Conservation (phyloP, 768 basidiomycete species). For the Mycena polygramma region DNA sequence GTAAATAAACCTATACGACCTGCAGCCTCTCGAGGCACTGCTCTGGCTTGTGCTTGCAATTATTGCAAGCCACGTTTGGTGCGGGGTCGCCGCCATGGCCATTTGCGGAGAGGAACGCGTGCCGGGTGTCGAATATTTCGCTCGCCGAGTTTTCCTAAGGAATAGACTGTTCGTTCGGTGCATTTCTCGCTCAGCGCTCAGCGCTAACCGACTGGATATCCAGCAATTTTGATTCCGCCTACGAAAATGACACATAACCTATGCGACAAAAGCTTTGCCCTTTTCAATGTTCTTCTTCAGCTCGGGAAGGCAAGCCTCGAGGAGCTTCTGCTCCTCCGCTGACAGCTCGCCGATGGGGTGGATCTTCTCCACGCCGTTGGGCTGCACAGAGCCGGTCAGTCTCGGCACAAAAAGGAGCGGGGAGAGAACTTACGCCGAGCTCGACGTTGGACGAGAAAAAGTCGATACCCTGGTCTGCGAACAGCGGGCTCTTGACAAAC, state of each 20-base stretch:
- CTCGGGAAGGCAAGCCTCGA: slow-evolving; percentile 90
- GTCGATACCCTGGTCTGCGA: slow-evolving; percentile 85
- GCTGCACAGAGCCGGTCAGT: slow-evolving; percentile 52
- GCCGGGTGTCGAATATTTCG: no score
- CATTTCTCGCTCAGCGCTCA: no score
- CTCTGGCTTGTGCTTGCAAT: no score
- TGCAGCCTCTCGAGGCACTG: no score
- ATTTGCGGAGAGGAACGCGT: no score
- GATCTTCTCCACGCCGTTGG: slow-evolving; percentile 94
- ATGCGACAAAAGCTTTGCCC: slow-evolving; percentile 82
- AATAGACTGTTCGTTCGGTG: no score
- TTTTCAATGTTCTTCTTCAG: slow-evolving; percentile 99
- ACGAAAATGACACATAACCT: slow-evolving; percentile 10
- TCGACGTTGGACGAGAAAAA: slow-evolving; percentile 97
- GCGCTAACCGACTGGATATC: no score
- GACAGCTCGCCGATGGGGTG: slow-evolving; percentile 85
- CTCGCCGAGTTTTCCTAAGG: no score
- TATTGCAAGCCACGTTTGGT: no score
- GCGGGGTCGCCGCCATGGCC: no score
- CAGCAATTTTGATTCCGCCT: slow-evolving; percentile 31
- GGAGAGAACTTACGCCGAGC: slow-evolving; percentile 80
- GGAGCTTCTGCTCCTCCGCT: slow-evolving; percentile 85
- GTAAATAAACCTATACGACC: no score
- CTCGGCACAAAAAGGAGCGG: slow-evolving; percentile 8
- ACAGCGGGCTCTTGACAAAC: slow-evolving; percentile 92